phyloP scores from a whole-genome alignment of 2,329 filamentous ascomycete genomes.

The Clonostachys byssicola region DNA sequence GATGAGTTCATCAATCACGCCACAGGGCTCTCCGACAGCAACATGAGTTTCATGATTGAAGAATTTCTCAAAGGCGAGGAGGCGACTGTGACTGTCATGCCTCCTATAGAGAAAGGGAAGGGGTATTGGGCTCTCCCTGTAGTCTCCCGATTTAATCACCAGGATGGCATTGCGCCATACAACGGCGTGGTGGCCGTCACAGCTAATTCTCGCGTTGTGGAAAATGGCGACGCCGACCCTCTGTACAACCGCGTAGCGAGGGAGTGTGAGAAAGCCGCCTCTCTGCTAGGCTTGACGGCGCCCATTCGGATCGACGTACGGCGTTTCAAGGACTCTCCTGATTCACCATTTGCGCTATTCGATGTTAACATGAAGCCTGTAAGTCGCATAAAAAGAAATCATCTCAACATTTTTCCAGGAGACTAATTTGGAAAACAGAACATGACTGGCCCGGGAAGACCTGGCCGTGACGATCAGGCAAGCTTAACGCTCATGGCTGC shows the following conservation, averaged over 20 bases:
- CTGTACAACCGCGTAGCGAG: slow-evolving; percentile 21
- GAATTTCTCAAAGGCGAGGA: slow-evolving; percentile 43
- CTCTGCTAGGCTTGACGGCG: slow-evolving; percentile 30
- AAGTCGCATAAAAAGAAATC: slow-evolving; percentile 9
- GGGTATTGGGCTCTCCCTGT: slow-evolving; percentile 38
- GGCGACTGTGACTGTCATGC: slow-evolving; percentile 47
- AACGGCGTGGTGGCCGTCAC: slow-evolving; percentile 42
- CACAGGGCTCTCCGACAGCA: slow-evolving; percentile 10
- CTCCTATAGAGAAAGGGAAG: slow-evolving; percentile 21
- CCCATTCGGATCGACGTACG: slow-evolving; percentile 42
- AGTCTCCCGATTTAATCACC: slow-evolving; percentile 41
- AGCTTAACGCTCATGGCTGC: slow-evolving; percentile 39
- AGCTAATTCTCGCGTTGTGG: slow-evolving; percentile 35
- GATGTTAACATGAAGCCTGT: slow-evolving; percentile 49
- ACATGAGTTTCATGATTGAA: slow-evolving; percentile 32
- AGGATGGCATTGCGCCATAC: slow-evolving; percentile 40
- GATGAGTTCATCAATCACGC: slow-evolving; percentile 25
- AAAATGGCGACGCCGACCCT: slow-evolving; percentile 20
- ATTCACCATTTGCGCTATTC: slow-evolving; percentile 37
- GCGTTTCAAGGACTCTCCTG: slow-evolving; percentile 18
- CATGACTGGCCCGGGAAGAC: slow-evolving; percentile 34
- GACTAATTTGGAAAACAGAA: slow-evolving; percentile 8
- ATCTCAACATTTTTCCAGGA: neutral
- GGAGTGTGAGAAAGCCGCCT: slow-evolving; percentile 33
- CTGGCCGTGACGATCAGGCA: slow-evolving; percentile 40